Evolutionary conservation across 2,329 filamentous ascomycete genomes (phyloP).

Genomic region (Ceratocystis lukuohia): DNA sequence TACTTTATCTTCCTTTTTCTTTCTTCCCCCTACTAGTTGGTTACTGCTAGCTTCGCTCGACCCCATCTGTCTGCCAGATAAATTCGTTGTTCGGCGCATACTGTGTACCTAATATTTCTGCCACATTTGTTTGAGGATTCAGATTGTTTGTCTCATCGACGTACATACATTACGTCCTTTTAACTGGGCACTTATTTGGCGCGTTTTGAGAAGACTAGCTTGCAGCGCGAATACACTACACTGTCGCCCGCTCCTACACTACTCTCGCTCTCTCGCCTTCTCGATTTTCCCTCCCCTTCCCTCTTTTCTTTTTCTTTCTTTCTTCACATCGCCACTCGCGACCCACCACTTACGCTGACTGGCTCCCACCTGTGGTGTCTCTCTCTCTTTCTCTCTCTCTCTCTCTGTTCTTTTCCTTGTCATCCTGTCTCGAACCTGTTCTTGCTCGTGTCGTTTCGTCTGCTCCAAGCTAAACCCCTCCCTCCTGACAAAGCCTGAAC

Average conservation of each 20-base stretch:
- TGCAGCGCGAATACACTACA: no score
- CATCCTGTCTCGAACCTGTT: conserved; percentile 6
- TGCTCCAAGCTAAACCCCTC: neutral
- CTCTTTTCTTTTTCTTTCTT: neutral
- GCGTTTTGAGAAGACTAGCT: neutral
- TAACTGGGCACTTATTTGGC: neutral
- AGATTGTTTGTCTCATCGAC: conserved; percentile 8
- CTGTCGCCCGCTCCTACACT: neutral
- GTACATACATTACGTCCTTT: neutral
- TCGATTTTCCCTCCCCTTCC: neutral
- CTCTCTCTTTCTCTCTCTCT: neutral
- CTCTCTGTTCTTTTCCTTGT: neutral
- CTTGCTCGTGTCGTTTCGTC: neutral
- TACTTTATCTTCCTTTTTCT: neutral
- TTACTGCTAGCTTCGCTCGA: neutral
- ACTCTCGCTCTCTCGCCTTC: neutral
- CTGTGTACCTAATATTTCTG: neutral
- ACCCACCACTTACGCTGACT: neutral
- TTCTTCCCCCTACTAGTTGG: neutral
- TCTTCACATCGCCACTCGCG: neutral
- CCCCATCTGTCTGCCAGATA: neutral
- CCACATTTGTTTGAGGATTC: conserved; percentile 2
- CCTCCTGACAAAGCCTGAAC: neutral
- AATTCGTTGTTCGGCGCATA: neutral
- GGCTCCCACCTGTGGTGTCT: neutral